phyloP scores from a whole-genome alignment of 73 alveolate species.

The Tetrahymena elliotti region DNA sequence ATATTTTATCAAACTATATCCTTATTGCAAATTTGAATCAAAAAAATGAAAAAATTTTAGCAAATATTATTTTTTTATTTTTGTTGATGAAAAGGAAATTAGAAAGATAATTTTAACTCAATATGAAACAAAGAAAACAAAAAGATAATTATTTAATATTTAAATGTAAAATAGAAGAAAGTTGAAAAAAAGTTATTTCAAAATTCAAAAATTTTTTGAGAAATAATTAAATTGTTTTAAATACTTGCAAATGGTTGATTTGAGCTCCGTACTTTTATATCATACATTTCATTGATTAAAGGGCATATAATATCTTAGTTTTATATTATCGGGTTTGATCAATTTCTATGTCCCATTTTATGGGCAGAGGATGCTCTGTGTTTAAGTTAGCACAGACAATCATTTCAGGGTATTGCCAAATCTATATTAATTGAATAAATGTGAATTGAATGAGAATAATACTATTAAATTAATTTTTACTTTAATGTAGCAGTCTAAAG shows the following conservation, averaged over 20 bases:
- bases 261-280: neutral
- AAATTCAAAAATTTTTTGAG: too few relatives aligned
- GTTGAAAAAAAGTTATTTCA: too few relatives aligned
- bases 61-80: too few relatives aligned
- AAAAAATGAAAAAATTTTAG: too few relatives aligned
- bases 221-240: too few relatives aligned
- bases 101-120: too few relatives aligned
- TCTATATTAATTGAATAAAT: neutral
- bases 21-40: too few relatives aligned
- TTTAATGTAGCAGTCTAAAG: neutral
- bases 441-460: neutral
- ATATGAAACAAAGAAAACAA: too few relatives aligned
- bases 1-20: too few relatives aligned
- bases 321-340: neutral
- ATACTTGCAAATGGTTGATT: neutral
- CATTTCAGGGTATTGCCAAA: neutral
- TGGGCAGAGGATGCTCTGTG: neutral
- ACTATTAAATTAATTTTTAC: neutral
- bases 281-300: neutral
- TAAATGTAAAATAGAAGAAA: too few relatives aligned
- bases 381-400: neutral
- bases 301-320: neutral
- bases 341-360: neutral
- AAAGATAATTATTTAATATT: too few relatives aligned
- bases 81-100: too few relatives aligned